Evolutionary conservation across 352 stramenopile genomes (phyloP), one percentile per base, ranked within the genome.

Genomic region (Globisporangium cylindrosporum): DNA sequence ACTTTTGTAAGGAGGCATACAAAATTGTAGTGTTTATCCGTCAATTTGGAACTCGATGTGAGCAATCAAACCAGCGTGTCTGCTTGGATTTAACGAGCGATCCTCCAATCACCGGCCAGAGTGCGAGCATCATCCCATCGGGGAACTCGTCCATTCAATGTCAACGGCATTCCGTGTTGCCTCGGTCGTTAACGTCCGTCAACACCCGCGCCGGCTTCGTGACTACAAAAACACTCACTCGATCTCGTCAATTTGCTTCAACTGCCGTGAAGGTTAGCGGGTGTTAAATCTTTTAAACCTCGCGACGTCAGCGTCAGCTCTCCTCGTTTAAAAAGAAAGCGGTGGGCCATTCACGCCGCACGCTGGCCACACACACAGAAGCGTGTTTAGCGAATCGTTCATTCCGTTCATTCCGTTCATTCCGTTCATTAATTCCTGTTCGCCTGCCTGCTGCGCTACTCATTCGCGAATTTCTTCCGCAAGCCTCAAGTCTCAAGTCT

Each of bases 391-490:
- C 43, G 43, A 51, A 51, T 51, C 43, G 2, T 49, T 49, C 25
- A 29, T 29, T 29, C 25, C 25, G 25, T 29, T 29, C 27, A 29
- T 29, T 22, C 41, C 15, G 6, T 49, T 49, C 9, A 5, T n/a
- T 56, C 18, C 10, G 8, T 25, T 20, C 20, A 32, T 32, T 32
- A 7, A 9, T 22, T 14, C n/a, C 20, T 34, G 36, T 18, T 43
- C 36, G 36, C 36, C 36, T 22, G 32, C 32, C 32, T 12, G 32
- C 32, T 38, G 32, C 32, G 32, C 32, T 38, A 9, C 36, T 38
- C 67, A 73, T 61, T 73, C 48, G 32, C 57, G n/a, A 59, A 69
- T 67, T 66, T 59, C 10, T 49, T 38, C 34, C 58, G 59, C 51
- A 70, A 70, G 63, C 36, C 51, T 61, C 69, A 66, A 74, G 59